phyloP scores from a whole-genome alignment of 148 eudicot species.

The Vaccinium corymbosum region DNA sequence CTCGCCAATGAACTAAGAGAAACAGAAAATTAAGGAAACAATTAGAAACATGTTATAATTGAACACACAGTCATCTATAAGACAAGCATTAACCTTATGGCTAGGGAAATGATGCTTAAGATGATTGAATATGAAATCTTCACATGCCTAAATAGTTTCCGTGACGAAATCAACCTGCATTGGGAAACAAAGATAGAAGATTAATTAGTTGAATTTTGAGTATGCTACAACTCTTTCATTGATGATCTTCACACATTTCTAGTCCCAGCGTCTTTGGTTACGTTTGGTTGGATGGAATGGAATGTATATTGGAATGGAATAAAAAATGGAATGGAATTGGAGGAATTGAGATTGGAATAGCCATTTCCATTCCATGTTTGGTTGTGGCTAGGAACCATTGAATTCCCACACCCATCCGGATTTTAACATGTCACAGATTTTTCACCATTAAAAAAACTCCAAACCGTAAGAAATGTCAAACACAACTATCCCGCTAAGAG shows the following conservation, averaged over 20 bases:
- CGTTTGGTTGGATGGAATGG: no score
- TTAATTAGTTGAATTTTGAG: neutral
- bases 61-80: neutral
- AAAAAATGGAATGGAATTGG: no score
- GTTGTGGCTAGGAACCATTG: conserved; percentile 4
- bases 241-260: neutral
- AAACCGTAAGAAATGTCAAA: neutral
- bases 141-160: conserved; percentile 90
- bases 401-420: conserved; percentile 42
- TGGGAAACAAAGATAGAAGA: conserved; percentile 2
- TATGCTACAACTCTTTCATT: neutral
- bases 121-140: conserved; percentile 78
- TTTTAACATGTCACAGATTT: conserved; percentile 41
- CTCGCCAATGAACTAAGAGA: conserved; percentile 80
- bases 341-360: no score
- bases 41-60: neutral
- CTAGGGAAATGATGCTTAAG: conserved; percentile 64
- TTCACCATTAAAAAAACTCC: conserved; percentile 18
- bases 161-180: conserved; percentile 94
- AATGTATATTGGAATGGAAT: no score
- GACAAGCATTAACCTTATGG: conserved; percentile 57
- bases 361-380: no score
- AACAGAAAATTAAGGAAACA: neutral
- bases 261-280: neutral
- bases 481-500: neutral